These are phyloP conservation scores for Colletotrichum sp. DNA, from an alignment of 2,329 filamentous ascomycete species.

Conservation along the genomic window DNA sequence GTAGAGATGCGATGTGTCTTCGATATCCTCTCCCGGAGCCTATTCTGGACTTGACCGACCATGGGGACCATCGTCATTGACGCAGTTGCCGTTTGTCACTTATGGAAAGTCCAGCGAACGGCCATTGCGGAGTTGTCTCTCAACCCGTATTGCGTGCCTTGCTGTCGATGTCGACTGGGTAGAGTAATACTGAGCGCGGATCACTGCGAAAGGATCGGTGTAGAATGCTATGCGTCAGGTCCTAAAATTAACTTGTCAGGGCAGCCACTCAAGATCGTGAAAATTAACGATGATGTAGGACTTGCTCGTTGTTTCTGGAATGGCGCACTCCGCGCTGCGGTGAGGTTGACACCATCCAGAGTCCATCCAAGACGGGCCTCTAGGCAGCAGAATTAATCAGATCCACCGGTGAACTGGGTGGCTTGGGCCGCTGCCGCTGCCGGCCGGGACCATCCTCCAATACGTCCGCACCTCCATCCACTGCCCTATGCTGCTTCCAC, in stretches of 20 bases:
- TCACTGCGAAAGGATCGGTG: not conserved
- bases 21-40: not conserved
- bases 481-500: not conserved
- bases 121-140: not conserved
- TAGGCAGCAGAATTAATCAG: constrained; percentile 17
- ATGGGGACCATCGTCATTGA: not conserved
- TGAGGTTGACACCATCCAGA: not conserved
- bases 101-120: not conserved
- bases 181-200: not conserved
- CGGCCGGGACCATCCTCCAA: not conserved
- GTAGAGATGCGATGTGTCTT: not conserved
- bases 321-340: not conserved
- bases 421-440: constrained; percentile 9
- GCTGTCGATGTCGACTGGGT: not conserved
- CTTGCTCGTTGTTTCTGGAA: not conserved
- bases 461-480: not conserved
- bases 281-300: not conserved
- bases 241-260: not conserved
- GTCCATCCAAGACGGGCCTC: not conserved
- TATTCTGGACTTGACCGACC: not conserved
- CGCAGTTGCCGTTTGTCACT: not conserved
- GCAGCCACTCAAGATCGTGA: not conserved
- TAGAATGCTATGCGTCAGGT: not conserved
- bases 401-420: not conserved
- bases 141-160: not conserved